phyloP scores from a whole-genome alignment of 106 monocot genomes.

The Acorus calamus region DNA sequence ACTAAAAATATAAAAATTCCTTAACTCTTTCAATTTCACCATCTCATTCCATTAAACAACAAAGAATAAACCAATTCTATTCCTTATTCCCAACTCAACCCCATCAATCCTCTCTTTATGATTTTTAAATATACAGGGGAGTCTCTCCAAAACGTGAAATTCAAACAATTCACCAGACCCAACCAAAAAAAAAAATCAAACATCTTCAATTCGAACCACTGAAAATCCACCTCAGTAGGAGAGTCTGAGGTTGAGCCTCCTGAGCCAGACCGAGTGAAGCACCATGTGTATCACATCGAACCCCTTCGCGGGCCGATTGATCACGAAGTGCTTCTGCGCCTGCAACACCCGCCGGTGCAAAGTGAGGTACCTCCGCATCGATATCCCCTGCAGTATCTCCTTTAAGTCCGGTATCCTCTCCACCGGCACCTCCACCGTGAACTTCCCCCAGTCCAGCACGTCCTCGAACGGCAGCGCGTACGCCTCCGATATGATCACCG shows the following conservation, averaged over 20 bases:
- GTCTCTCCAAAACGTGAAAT: too few species aligned
- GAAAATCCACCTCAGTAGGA: conserved; percentile 8
- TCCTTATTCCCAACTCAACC: too few species aligned
- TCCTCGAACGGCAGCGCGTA: conserved; percentile 64
- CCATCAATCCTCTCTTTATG: too few species aligned
- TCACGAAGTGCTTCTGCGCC: conserved; percentile 38
- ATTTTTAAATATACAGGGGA: too few species aligned
- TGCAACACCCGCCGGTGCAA: conserved; percentile 32
- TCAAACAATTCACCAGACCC: too few species aligned
- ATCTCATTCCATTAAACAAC: too few species aligned
- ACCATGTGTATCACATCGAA: conserved; percentile 50
- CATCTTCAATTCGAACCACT: too few species aligned
- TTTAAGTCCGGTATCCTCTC: conserved; percentile 45
- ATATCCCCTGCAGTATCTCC: conserved; percentile 22
- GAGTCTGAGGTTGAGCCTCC: conserved; percentile 41
- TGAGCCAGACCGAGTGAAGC: conserved; percentile 48
- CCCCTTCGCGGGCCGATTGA: conserved; percentile 28
- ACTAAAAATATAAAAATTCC: too few species aligned
- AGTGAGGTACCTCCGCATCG: conserved; percentile 19
- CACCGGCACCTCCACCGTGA: conserved; percentile 28
- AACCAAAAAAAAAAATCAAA: too few species aligned
- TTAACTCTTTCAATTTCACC: too few species aligned
- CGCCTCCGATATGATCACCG: conserved; percentile 49
- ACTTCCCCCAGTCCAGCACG: conserved; percentile 65
- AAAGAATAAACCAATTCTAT: too few species aligned